These are phyloP conservation scores for Saccharomycopsis hybrid DNA, from an alignment of 1,139 yeast genomes.

Conservation along the genomic window DNA sequence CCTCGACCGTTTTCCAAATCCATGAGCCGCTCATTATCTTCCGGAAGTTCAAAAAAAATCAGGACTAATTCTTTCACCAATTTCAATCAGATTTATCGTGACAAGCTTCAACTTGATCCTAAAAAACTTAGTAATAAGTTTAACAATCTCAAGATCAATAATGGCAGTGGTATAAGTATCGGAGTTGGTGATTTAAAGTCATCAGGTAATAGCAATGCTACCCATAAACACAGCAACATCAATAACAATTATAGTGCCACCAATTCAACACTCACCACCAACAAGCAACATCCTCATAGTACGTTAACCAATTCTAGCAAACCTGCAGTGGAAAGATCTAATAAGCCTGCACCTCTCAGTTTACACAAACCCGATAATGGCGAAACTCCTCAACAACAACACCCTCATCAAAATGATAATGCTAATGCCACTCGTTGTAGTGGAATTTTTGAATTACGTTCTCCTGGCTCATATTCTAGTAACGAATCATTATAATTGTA, in stretches of 20 bases:
- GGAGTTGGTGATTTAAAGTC: slow-evolving; percentile 1
- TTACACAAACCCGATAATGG: too few species aligned
- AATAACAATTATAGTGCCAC: too few species aligned
- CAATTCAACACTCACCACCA: too few species aligned
- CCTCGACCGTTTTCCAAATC: slow-evolving; percentile 6
- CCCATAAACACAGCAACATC: not conserved
- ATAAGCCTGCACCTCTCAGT: too few species aligned
- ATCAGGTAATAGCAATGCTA: not conserved
- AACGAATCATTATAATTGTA: not conserved
- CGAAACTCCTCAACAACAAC: too few species aligned
- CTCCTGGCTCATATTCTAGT: not conserved
- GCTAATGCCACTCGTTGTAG: too few species aligned
- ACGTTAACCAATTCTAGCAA: too few species aligned
- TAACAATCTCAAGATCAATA: slow-evolving; percentile 8
- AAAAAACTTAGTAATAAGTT: slow-evolving; percentile 4
- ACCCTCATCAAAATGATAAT: too few species aligned
- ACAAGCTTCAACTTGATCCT: slow-evolving; percentile 17
- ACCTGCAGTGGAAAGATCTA: too few species aligned
- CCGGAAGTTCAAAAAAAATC: slow-evolving; percentile 6
- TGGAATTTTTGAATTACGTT: not conserved
- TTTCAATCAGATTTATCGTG: slow-evolving; percentile 17
- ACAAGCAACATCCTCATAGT: too few species aligned
- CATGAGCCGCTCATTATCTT: slow-evolving; percentile 9
- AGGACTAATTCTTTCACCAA: slow-evolving; percentile 19
- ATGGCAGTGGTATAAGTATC: slow-evolving; percentile 1